Evolutionary conservation across 805 yeast species (phyloP).

Genomic region (Candida boleticola): DNA sequence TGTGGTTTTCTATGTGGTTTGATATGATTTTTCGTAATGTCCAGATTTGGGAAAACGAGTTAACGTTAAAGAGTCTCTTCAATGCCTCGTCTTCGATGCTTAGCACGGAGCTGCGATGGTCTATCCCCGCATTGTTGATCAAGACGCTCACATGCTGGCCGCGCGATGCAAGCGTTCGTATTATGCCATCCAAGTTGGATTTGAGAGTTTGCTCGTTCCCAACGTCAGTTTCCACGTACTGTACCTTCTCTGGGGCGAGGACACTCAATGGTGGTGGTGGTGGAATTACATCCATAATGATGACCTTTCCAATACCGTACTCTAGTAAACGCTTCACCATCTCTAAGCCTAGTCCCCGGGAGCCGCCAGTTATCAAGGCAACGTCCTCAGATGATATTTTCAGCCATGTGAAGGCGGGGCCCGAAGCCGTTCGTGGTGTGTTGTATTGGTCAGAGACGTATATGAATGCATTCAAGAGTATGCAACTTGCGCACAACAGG

Average conservation of each 20-base stretch:
- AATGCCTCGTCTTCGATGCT: conserved; percentile 21
- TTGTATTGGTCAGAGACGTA: background rate
- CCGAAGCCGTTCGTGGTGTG: too few relatives aligned
- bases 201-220: conserved; percentile 15
- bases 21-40: conserved; percentile 19
- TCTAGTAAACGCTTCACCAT: conserved; percentile 26
- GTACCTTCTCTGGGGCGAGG: conserved; percentile 10
- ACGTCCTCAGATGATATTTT: conserved; percentile 11
- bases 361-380: conserved; percentile 51
- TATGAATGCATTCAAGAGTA: background rate
- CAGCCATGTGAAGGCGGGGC: background rate
- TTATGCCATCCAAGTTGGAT: conserved; percentile 17
- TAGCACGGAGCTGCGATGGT: conserved; percentile 33
- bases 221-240: conserved; percentile 24
- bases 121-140: conserved; percentile 50
- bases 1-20: conserved; percentile 14
- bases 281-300: conserved; percentile 28
- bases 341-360: conserved; percentile 48
- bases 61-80: conserved; percentile 25
- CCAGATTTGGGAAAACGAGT: conserved; percentile 30
- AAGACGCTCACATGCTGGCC: conserved; percentile 20
- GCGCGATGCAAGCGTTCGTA: conserved; percentile 15
- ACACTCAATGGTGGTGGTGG: conserved; percentile 8
- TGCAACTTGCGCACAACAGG: background rate
- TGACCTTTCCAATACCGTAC: conserved; percentile 18